Conservation (phyloP, 805 yeast species). For the Kregervanrija pseudodelftensis region DNA sequence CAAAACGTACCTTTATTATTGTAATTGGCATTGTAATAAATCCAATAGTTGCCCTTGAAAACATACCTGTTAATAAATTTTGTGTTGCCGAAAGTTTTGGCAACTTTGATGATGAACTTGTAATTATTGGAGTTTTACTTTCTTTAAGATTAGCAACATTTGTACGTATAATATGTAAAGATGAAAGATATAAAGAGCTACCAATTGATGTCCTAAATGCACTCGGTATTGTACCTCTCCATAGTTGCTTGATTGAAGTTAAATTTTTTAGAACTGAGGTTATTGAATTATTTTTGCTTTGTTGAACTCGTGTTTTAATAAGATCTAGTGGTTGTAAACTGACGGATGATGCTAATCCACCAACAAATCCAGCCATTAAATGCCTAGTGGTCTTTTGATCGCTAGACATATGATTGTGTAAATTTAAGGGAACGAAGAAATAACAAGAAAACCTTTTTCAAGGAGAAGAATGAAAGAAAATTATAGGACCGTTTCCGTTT, state of each 20-base stretch:
- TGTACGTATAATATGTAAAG: slow-evolving; percentile 56
- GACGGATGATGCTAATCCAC: slow-evolving; percentile 78
- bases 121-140: slow-evolving; percentile 2
- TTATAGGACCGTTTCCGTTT: too few relatives aligned
- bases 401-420: too few relatives aligned
- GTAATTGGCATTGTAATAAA: slow-evolving; percentile 92
- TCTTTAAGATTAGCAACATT: slow-evolving; percentile 32
- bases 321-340: slow-evolving; percentile 84
- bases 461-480: too few relatives aligned
- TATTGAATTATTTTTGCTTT: slow-evolving; percentile 31
- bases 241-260: slow-evolving; percentile 43
- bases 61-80: slow-evolving; percentile 70
- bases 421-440: too few relatives aligned
- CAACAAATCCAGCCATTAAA: slow-evolving; percentile 71
- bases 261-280: slow-evolving; percentile 32
- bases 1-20: slow-evolving; percentile 80
- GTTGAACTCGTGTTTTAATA: slow-evolving; percentile 82
- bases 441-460: too few relatives aligned
- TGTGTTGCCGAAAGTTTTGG: slow-evolving; percentile 68
- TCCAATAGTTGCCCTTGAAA: slow-evolving; percentile 78
- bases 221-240: slow-evolving; percentile 95
- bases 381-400: slow-evolving; percentile 36
- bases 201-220: slow-evolving; percentile 87
- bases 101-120: slow-evolving; percentile 33
- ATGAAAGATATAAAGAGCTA: slow-evolving; percentile 76